These are phyloP conservation scores for Solanum medicagineum DNA, from an alignment of 257 asterid species.

Conservation along the genomic window DNA sequence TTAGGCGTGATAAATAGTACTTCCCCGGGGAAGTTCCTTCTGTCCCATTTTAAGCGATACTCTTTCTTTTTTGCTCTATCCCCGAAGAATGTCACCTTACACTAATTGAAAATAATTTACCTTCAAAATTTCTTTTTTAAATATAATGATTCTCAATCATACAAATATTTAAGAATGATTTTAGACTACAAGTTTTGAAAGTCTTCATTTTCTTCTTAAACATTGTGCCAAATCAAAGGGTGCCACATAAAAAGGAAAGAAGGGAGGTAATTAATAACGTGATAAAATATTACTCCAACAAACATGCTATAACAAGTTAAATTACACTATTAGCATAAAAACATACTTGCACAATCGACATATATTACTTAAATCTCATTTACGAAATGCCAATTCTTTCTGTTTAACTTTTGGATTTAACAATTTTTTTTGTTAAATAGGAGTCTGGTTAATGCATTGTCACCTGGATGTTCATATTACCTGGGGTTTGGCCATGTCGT, in stretches of 20 bases:
- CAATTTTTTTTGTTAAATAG: slow-evolving; percentile 13
- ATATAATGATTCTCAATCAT: too few relatives aligned
- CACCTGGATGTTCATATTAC: slow-evolving; percentile 76
- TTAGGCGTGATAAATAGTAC: neutral
- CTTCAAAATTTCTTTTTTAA: too few relatives aligned
- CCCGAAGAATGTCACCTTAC: too few relatives aligned
- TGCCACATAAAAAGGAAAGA: too few relatives aligned
- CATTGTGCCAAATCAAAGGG: too few relatives aligned
- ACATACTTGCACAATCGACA: neutral
- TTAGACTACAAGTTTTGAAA: too few relatives aligned
- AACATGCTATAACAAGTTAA: neutral
- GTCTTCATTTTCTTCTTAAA: too few relatives aligned
- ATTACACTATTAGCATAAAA: neutral
- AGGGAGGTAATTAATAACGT: neutral
- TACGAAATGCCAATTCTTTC: neutral
- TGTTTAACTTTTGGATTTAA: neutral
- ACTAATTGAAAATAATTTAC: too few relatives aligned
- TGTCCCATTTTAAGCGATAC: too few relatives aligned
- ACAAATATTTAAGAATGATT: too few relatives aligned
- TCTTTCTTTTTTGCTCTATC: too few relatives aligned
- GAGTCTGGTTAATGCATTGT: slow-evolving; percentile 83
- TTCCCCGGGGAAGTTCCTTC: too few relatives aligned
- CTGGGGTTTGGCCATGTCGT: slow-evolving; percentile 83
- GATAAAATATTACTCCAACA: neutral
- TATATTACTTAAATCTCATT: neutral